Evolutionary conservation across 371 early-diverging fungal species (phyloP).

Genomic region (Fennellomyces sp.): DNA sequence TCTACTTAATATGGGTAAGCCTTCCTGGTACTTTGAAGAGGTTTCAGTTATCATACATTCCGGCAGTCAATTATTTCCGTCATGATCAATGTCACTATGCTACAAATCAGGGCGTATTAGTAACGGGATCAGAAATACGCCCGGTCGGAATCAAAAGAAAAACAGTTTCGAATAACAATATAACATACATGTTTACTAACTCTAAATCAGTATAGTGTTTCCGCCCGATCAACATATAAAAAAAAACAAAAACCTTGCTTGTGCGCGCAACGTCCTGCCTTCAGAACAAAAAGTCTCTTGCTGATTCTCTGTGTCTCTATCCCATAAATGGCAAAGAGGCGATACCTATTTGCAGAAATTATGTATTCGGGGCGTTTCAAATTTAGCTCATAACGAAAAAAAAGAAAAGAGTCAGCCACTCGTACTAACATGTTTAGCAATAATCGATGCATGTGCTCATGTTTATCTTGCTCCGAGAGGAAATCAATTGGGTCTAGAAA

Average conservation of each 20-base stretch:
- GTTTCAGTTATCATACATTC: too few relatives aligned
- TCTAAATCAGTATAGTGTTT: slow-evolving; percentile 1
- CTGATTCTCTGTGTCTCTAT: slow-evolving; percentile 7
- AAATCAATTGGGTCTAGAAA: too few relatives aligned
- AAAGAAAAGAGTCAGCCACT: not conserved
- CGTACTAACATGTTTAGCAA: not conserved
- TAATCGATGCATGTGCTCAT: not conserved
- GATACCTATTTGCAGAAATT: not conserved
- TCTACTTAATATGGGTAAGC: not conserved
- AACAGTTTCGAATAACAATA: slow-evolving; percentile 9
- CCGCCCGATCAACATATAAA: not conserved
- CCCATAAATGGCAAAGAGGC: slow-evolving; percentile 1
- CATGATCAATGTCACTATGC: not conserved
- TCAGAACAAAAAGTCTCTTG: not conserved
- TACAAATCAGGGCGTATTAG: slow-evolving; percentile 4
- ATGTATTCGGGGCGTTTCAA: not conserved
- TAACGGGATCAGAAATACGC: slow-evolving; percentile 9
- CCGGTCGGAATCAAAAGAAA: slow-evolving; percentile 10
- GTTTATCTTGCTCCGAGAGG: not conserved
- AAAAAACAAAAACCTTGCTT: not conserved
- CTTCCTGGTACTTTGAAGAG: not conserved
- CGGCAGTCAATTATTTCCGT: too few relatives aligned
- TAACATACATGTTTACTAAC: not conserved
- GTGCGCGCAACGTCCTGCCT: too few relatives aligned
- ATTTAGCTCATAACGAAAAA: not conserved